Percentiles rank a stretch among this genome's conserved stretches.
Conservation (phyloP, 306 rosid genomes). For the Leucaena leucocephala region DNA sequence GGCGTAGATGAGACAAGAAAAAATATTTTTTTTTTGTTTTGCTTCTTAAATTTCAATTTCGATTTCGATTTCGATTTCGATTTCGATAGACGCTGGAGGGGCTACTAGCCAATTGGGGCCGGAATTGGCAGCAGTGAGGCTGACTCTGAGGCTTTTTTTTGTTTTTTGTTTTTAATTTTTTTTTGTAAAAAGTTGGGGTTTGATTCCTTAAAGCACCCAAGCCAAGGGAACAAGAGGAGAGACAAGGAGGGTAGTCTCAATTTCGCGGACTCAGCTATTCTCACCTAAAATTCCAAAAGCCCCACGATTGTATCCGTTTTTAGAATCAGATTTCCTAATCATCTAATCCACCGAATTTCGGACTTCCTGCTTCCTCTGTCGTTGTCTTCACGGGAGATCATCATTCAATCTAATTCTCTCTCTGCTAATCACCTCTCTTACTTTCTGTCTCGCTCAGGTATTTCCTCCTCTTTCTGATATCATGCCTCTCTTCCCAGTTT, state of each 20-base stretch:
- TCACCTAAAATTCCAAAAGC: slow-evolving; percentile 37
- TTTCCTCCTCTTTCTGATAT: background rate
- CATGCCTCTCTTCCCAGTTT: slow-evolving; percentile 21
- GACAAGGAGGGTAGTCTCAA: background rate
- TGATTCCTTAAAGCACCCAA: background rate
- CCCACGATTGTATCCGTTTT: slow-evolving; percentile 24
- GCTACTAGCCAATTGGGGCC: background rate
- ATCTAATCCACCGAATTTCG: slow-evolving; percentile 38
- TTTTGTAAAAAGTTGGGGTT: slow-evolving; percentile 4
- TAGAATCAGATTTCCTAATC: slow-evolving; percentile 40
- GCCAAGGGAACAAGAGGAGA: background rate
- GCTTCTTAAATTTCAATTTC: background rate
- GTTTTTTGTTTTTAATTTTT: background rate
- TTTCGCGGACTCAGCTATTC: slow-evolving; percentile 37
- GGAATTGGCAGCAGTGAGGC: background rate
- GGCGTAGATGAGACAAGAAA: background rate
- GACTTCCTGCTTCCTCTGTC: slow-evolving; percentile 39
- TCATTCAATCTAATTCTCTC: slow-evolving; percentile 31
- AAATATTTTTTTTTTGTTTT: background rate
- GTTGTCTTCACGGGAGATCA: slow-evolving; percentile 28
- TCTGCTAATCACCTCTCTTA: slow-evolving; percentile 10
- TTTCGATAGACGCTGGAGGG: background rate
- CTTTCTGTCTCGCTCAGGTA: slow-evolving; percentile 48
- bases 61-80: background rate
- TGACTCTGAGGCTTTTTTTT: background rate